A percentile compares a stretch with the other conserved stretches of the same genome.
Evolutionary conservation across 345 rosid genomes (phyloP).

Genomic region (Ricinus communis): DNA sequence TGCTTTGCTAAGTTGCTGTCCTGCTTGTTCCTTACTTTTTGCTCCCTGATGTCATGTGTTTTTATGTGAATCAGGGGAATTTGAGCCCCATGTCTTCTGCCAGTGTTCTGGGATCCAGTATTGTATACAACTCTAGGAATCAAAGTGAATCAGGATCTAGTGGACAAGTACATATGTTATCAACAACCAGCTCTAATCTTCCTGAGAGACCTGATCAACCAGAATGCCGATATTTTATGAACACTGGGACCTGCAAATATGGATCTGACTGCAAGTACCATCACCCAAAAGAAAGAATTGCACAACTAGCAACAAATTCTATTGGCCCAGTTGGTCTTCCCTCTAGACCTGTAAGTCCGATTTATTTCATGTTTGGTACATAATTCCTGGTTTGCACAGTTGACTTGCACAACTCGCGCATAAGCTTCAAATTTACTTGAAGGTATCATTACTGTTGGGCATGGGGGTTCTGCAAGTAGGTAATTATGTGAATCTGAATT

Average conservation of each 20-base stretch:
- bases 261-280: conserved; percentile 83
- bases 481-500: background rate
- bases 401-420: background rate
- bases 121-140: conserved; percentile 41
- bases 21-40: too few relatives aligned
- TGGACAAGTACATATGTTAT: conserved; percentile 40
- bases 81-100: conserved; percentile 37
- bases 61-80: conserved; percentile 42
- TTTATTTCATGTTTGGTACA: background rate
- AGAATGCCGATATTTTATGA: conserved; percentile 75
- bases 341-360: conserved; percentile 59
- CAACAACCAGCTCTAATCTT: conserved; percentile 36
- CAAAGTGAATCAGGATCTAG: conserved; percentile 53
- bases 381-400: background rate
- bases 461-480: background rate
- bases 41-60: background rate
- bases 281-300: conserved; percentile 71
- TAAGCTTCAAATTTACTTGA: background rate
- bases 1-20: conserved; percentile 5
- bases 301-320: conserved; percentile 37
- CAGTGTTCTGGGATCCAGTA: conserved; percentile 45
- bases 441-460: background rate
- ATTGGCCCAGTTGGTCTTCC: conserved; percentile 54
- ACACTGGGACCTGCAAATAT: conserved; percentile 70
- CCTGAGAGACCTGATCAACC: conserved; percentile 71